A percentile compares a stretch with the other conserved stretches of the same genome.
phyloP scores from a whole-genome alignment of 1,284 basidiomycete genomes.

The Leccinum solheimii region DNA sequence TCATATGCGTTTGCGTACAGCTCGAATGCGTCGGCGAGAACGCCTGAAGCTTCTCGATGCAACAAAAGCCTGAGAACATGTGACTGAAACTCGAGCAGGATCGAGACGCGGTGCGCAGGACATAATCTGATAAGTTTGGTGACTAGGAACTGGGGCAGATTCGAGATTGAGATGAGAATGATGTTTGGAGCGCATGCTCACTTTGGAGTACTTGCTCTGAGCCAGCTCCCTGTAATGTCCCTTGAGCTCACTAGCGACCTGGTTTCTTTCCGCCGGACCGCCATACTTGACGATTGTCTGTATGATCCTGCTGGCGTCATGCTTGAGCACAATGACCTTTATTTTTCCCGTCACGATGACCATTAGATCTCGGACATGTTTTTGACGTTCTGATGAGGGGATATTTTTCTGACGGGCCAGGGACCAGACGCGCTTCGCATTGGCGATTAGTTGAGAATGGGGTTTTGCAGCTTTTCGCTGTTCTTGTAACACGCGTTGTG shows the following conservation, averaged over 20 bases:
- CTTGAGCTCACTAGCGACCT: conserved; percentile 79
- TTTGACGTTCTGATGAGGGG: conserved; percentile 67
- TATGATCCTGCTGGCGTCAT: conserved; percentile 86
- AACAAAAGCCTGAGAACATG: conserved; percentile 73
- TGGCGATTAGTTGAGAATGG: conserved; percentile 68
- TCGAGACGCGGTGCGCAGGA: conserved; percentile 67
- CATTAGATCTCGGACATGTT: conserved; percentile 73
- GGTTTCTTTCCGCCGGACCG: conserved; percentile 72
- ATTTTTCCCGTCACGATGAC: conserved; percentile 73
- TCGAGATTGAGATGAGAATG: background rate
- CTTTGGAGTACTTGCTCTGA: conserved; percentile 89
- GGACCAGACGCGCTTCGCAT: conserved; percentile 84
- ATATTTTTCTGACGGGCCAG: conserved; percentile 75
- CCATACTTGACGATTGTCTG: conserved; percentile 87
- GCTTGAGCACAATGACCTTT: conserved; percentile 83
- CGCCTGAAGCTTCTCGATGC: conserved; percentile 79
- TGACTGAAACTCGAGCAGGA: conserved; percentile 76
- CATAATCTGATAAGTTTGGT: conserved; percentile 81
- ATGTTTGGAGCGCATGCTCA: conserved; percentile 32
- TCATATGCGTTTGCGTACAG: conserved; percentile 83
- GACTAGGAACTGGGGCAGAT: conserved; percentile 69
- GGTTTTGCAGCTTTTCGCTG: conserved; percentile 76
- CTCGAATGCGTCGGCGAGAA: conserved; percentile 85
- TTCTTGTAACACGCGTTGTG: conserved; percentile 60
- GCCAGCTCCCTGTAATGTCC: conserved; percentile 76